A percentile compares a stretch with the other conserved stretches of the same genome.
phyloP scores from a whole-genome alignment of 2,329 filamentous ascomycete species.

The Aspergillus chevalieri region DNA sequence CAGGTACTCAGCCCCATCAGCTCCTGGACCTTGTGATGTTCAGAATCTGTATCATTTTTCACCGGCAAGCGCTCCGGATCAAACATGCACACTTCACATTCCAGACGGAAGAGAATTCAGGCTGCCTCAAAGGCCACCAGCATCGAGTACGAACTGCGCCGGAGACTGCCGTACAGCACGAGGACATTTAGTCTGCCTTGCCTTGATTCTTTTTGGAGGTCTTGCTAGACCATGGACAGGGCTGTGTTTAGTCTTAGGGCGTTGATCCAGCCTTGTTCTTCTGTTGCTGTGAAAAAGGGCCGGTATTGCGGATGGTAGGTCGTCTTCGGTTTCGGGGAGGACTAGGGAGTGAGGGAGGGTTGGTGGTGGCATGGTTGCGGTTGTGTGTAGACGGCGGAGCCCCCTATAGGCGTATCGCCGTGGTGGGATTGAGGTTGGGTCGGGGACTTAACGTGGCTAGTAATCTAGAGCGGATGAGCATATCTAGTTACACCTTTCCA shows the following conservation, averaged over 20 bases:
- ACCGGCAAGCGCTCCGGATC: constrained; percentile 54
- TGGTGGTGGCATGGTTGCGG: constrained; percentile 8
- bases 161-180: constrained; percentile 57
- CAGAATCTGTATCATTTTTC: constrained; percentile 57
- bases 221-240: constrained; percentile 45
- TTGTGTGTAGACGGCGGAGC: constrained; percentile 5
- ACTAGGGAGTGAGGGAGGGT: constrained; percentile 32
- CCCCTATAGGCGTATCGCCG: background rate
- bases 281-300: constrained; percentile 47
- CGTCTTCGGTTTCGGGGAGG: constrained; percentile 44
- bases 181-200: constrained; percentile 49
- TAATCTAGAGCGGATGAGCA: constrained; percentile 3
- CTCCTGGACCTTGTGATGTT: constrained; percentile 58
- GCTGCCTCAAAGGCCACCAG: constrained; percentile 56
- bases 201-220: constrained; percentile 31
- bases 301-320: constrained; percentile 47
- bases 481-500: background rate
- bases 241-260: constrained; percentile 51
- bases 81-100: constrained; percentile 61
- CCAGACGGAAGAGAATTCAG: constrained; percentile 57
- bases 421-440: background rate
- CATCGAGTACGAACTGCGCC: constrained; percentile 53
- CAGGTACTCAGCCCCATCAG: constrained; percentile 55
- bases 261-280: constrained; percentile 50
- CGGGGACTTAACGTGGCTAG: background rate